These are phyloP conservation scores for Daldinia loculata DNA, from an alignment of 495 filamentous ascomycete genomes.

Conservation along the genomic window DNA sequence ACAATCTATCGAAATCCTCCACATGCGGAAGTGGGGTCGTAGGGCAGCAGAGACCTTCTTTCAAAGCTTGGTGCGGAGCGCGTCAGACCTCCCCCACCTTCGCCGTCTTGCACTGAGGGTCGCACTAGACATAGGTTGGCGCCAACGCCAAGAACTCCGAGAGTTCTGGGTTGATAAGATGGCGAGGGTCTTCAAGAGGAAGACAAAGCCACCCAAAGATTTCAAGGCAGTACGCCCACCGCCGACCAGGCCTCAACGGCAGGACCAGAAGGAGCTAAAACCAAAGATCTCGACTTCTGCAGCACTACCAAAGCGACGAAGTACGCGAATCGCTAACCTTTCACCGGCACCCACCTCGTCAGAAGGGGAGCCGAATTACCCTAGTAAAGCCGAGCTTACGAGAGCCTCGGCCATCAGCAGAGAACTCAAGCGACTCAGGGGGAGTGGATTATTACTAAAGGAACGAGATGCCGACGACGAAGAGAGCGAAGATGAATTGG, in stretches of 20 bases:
- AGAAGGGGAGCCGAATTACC: conserved; percentile 34
- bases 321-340: conserved; percentile 37
- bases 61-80: conserved; percentile 74
- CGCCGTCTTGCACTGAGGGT: conserved; percentile 73
- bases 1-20: conserved; percentile 72
- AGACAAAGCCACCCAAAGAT: conserved; percentile 58
- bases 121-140: conserved; percentile 78
- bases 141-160: conserved; percentile 76
- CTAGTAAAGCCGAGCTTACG: conserved; percentile 19
- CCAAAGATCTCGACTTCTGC: not conserved
- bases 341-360: conserved; percentile 45
- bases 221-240: conserved; percentile 42
- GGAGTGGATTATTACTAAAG: conserved; percentile 29
- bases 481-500: conserved; percentile 45
- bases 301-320: conserved; percentile 25
- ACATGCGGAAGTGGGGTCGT: conserved; percentile 74
- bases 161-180: conserved; percentile 75
- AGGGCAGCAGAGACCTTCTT: conserved; percentile 77
- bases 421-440: conserved; percentile 31
- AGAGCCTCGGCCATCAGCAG: conserved; percentile 28
- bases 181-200: conserved; percentile 69
- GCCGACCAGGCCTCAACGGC: conserved; percentile 30
- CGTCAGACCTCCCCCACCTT: conserved; percentile 67
- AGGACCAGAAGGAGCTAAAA: conserved; percentile 26
- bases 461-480: conserved; percentile 42